Conservation (phyloP, 106 monocot species). For the Dioscorea alata region DNA sequence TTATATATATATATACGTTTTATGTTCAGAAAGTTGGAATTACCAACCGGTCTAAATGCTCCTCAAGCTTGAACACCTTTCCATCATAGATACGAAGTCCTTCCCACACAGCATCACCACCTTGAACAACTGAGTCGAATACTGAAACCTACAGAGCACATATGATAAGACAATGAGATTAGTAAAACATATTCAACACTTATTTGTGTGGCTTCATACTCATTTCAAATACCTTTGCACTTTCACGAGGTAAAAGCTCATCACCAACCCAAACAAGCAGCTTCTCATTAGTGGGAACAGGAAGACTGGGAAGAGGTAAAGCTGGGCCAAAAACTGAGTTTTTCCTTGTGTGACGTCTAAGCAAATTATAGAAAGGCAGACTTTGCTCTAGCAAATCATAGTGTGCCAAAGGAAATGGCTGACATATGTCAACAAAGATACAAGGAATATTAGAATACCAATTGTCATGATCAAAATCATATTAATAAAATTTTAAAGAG, state of each 20-base stretch:
- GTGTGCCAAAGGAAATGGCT: conserved; percentile 62
- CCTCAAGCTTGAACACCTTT: conserved; percentile 88
- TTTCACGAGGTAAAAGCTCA: conserved; percentile 73
- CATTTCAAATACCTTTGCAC: conserved; percentile 62
- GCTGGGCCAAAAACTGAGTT: conserved; percentile 35
- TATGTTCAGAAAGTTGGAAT: conserved; percentile 1
- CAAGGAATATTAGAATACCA: background rate
- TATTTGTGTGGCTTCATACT: background rate
- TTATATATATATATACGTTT: too few relatives aligned
- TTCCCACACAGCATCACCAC: conserved; percentile 98
- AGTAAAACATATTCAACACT: background rate
- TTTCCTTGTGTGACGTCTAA: conserved; percentile 42
- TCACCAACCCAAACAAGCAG: conserved; percentile 94
- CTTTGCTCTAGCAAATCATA: conserved; percentile 87
- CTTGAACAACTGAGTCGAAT: conserved; percentile 99
- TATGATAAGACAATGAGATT: conserved; percentile 1
- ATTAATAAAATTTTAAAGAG: too few relatives aligned
- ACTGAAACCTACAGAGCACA: conserved; percentile 72
- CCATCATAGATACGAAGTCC: conserved; percentile 86
- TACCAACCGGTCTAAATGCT: conserved; percentile 80
- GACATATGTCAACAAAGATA: background rate
- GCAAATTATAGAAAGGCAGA: conserved; percentile 93
- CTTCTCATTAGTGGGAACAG: conserved; percentile 80
- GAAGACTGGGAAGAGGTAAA: conserved; percentile 67
- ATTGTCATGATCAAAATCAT: background rate